Evolutionary conservation across 1,139 yeast genomes (phyloP), one percentile per base, ranked within the genome.

Genomic region (Candida smagusa): DNA sequence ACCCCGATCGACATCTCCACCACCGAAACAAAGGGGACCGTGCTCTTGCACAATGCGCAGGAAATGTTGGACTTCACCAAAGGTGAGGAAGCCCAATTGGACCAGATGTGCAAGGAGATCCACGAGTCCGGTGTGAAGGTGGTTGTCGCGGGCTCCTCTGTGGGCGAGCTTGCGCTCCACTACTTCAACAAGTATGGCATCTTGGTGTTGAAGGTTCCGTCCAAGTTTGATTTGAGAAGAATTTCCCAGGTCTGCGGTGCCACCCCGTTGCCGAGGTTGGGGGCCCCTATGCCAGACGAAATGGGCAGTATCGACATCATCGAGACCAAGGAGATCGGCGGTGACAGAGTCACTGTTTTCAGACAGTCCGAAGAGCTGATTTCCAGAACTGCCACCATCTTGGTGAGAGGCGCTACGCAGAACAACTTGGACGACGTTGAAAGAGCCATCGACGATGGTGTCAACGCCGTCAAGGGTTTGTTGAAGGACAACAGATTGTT

Each of bases 21-120:
- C 43, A 90, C 98, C 12, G 98, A 92, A 69, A 90, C 97, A 19
- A 90, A 92, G 66, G 97, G 98, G 36, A 94, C 98, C 8, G 98
- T 92, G 31, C 72, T 92, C 52, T 74, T 92, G 49, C 97, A 90
- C 65, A 90, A 88, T 57, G 98, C 98, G 8, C 78, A 90, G 62
- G 98, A 92, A 65, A 90, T 92, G 97, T 74, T 92, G 50, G 94
- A 89, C 57, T 92, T 92, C 65, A 80, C 95, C 46, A 87, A 85
- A 68, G 98, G 97, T 49, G 98, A 92, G 66, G 98, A 92, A 66
- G 84, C 82, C 38, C 97, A 89, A 61, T 77, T 92, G 55, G 97
- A 92, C 58, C 81, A 79, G 57, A 77, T 85, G 67, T 84, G 92
- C 51, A 84, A 84, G 60, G 95, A 86, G 58, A 80, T 92, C 47